Percentiles rank a stretch among this genome's conserved stretches.
These are phyloP conservation scores for Hortiboletus campestris DNA, from an alignment of 768 basidiomycete genomes.

Conservation along the genomic window DNA sequence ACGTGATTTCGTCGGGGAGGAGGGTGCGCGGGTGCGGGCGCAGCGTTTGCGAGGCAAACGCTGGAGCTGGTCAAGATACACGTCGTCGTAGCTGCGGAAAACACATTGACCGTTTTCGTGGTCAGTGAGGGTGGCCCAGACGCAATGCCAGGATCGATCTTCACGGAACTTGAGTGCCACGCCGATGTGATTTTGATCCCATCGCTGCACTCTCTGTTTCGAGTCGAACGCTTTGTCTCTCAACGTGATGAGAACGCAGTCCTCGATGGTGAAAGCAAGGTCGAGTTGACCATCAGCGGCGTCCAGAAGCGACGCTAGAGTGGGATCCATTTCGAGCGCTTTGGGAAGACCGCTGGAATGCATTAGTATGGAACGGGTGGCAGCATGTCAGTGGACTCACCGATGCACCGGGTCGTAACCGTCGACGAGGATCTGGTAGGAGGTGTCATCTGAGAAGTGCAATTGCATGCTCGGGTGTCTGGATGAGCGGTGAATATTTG, in stretches of 20 bases:
- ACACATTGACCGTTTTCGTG: slow-evolving; percentile 45
- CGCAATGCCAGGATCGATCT: slow-evolving; percentile 55
- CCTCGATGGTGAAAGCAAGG: slow-evolving; percentile 43
- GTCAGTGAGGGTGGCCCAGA: slow-evolving; percentile 62
- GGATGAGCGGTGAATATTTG: slow-evolving; percentile 38
- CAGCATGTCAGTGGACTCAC: slow-evolving; percentile 14
- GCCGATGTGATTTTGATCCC: slow-evolving; percentile 36
- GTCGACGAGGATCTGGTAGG: slow-evolving; percentile 55
- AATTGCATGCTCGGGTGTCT: slow-evolving; percentile 49
- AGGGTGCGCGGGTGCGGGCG: slow-evolving; percentile 17
- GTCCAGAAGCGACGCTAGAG: slow-evolving; percentile 42
- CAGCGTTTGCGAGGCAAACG: slow-evolving; percentile 40
- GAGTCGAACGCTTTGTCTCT: slow-evolving; percentile 58
- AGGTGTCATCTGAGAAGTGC: slow-evolving; percentile 42
- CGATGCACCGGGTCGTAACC: slow-evolving; percentile 57
- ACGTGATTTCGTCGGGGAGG: slow-evolving; percentile 24
- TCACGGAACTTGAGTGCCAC: slow-evolving; percentile 56
- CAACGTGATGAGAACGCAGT: slow-evolving; percentile 54
- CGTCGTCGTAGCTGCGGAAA: slow-evolving; percentile 60
- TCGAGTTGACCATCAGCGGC: slow-evolving; percentile 31
- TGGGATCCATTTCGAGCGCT: slow-evolving; percentile 51
- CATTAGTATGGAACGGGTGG: background rate
- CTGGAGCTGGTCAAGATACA: slow-evolving; percentile 50
- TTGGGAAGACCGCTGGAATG: slow-evolving; percentile 50
- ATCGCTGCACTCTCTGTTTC: slow-evolving; percentile 31